These are phyloP conservation scores for Yamadazyma diddensiae DNA, from an alignment of 1,139 yeast genomes.

Conservation along the genomic window DNA sequence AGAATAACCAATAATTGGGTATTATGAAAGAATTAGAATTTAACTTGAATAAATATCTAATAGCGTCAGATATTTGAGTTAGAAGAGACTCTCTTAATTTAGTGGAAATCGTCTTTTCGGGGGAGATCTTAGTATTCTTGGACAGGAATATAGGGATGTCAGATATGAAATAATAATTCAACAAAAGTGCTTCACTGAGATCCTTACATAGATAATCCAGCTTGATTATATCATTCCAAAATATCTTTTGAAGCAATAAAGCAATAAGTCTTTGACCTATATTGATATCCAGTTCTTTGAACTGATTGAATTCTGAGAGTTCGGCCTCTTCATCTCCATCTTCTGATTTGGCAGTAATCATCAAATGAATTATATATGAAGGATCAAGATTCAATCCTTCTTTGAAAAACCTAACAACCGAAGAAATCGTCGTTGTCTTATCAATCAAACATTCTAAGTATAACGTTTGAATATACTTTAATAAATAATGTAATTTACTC, in stretches of 20 bases:
- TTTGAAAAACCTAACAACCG: conserved; percentile 58
- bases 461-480: conserved; percentile 59
- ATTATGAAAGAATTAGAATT: conserved; percentile 73
- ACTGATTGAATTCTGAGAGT: conserved; percentile 6
- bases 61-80: conserved; percentile 26
- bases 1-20: conserved; percentile 67
- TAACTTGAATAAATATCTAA: conserved; percentile 51
- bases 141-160: conserved; percentile 11
- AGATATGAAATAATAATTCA: conserved; percentile 36
- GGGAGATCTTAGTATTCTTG: conserved; percentile 2
- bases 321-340: conserved; percentile 12
- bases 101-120: conserved; percentile 9
- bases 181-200: conserved; percentile 52
- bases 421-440: conserved; percentile 54
- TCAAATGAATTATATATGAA: conserved; percentile 20
- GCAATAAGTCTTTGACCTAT: conserved; percentile 40
- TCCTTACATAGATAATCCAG: conserved; percentile 59
- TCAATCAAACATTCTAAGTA: conserved; percentile 70
- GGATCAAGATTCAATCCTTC: conserved; percentile 48
- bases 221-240: conserved; percentile 66
- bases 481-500: conserved; percentile 53
- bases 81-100: conserved; percentile 23
- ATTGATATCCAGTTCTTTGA: conserved; percentile 24
- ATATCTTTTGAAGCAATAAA: conserved; percentile 57
- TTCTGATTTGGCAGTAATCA: conserved; percentile 13